A percentile compares a stretch with the other conserved stretches of the same genome.
Evolutionary conservation across 306 rosid species (phyloP).

Genomic region (Fagus crenata): DNA sequence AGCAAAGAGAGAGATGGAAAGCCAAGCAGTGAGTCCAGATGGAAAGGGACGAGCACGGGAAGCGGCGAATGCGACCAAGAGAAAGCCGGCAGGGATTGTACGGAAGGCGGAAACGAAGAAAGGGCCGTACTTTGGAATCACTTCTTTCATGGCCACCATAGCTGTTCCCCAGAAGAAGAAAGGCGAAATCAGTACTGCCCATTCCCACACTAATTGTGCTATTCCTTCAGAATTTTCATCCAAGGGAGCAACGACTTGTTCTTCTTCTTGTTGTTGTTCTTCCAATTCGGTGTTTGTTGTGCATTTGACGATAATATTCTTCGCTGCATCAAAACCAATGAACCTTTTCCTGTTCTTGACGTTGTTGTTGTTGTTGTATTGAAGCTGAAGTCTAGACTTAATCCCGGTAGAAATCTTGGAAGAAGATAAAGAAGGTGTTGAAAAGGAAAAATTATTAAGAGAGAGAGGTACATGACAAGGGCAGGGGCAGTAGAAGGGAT

Average conservation of each 20-base stretch:
- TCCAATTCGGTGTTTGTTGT: slow-evolving; percentile 27
- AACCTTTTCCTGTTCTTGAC: not conserved
- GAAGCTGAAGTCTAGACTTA: slow-evolving; percentile 28
- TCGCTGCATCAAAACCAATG: not conserved
- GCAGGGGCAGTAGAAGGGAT: slow-evolving; percentile 12
- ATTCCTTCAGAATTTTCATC: not conserved
- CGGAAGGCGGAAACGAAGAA: slow-evolving; percentile 84
- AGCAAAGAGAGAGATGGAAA: slow-evolving; percentile 74
- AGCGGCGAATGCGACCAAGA: slow-evolving; percentile 75
- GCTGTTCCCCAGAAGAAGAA: slow-evolving; percentile 98
- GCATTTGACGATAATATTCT: slow-evolving; percentile 18
- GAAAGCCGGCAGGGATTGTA: slow-evolving; percentile 84
- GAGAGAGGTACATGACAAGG: not conserved
- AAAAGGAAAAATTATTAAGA: slow-evolving; percentile 15
- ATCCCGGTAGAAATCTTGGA: slow-evolving; percentile 6
- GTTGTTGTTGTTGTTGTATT: not conserved
- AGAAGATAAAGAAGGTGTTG: slow-evolving; percentile 9
- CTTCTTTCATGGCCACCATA: slow-evolving; percentile 98
- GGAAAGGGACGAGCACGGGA: slow-evolving; percentile 70
- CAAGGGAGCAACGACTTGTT: not conserved
- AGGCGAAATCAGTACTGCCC: slow-evolving; percentile 77
- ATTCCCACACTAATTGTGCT: slow-evolving; percentile 48
- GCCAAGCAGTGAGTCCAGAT: slow-evolving; percentile 74
- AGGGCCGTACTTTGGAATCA: slow-evolving; percentile 77
- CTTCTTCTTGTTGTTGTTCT: not conserved